phyloP scores from a whole-genome alignment of 805 yeast genomes.

The Scheffersomyces ergatensis region DNA sequence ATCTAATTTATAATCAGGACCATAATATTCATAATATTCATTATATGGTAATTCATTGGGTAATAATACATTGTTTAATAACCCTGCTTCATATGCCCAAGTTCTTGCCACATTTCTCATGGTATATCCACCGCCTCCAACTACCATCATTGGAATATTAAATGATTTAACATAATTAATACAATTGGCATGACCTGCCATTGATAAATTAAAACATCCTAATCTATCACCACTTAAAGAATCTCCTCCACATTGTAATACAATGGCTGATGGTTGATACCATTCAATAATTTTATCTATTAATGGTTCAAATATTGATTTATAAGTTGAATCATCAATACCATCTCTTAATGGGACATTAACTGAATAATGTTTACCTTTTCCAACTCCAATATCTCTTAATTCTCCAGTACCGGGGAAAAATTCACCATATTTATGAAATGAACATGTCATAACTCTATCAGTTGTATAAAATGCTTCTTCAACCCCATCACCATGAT shows the following conservation, averaged over 20 bases:
- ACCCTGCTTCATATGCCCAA: constrained; percentile 93
- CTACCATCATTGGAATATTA: constrained; percentile 84
- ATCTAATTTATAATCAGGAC: constrained; percentile 93
- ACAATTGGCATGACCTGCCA: constrained; percentile 95
- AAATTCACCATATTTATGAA: constrained; percentile 95
- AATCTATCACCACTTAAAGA: constrained; percentile 93
- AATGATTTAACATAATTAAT: constrained; percentile 82
- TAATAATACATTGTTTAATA: constrained; percentile 74
- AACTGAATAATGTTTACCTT: constrained; percentile 84
- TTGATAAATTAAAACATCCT: constrained; percentile 93
- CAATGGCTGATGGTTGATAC: constrained; percentile 95
- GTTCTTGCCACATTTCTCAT: constrained; percentile 94
- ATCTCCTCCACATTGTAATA: constrained; percentile 97
- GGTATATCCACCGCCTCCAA: constrained; percentile 99
- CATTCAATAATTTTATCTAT: constrained; percentile 72
- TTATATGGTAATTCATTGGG: constrained; percentile 83
- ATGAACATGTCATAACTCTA: constrained; percentile 93
- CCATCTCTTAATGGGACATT: constrained; percentile 96
- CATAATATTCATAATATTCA: constrained; percentile 95
- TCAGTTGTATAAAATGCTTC: constrained; percentile 96
- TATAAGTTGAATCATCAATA: constrained; percentile 86
- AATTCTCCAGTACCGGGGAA: constrained; percentile 97
- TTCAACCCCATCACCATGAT: constrained; percentile 98
- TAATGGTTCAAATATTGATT: constrained; percentile 85
- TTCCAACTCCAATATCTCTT: constrained; percentile 86